Evolutionary conservation across 2,329 filamentous ascomycete species (phyloP).

Genomic region (Diaporthe vexans): DNA sequence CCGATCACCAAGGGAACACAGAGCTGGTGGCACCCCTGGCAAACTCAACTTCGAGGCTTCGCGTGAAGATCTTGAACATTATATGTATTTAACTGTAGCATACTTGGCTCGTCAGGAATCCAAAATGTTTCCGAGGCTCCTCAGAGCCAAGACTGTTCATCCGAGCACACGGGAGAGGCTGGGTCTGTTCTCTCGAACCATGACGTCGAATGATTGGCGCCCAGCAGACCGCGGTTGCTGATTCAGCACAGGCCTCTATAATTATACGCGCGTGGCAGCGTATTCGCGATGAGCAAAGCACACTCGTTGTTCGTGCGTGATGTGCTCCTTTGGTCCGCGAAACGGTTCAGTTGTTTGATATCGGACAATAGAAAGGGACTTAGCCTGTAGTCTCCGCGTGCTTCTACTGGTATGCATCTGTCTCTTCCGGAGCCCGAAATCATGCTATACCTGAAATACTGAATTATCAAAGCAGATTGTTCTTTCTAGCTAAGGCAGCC

Average conservation of each 20-base stretch:
- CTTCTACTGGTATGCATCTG: neutral
- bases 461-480: neutral
- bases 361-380: neutral
- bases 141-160: constrained; percentile 5
- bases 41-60: neutral
- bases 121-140: neutral
- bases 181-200: constrained; percentile 6
- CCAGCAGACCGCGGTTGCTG: constrained; percentile 1
- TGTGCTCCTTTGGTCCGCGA: neutral
- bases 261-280: neutral
- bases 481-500: neutral
- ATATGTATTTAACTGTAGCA: neutral
- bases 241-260: neutral
- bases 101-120: neutral
- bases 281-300: neutral
- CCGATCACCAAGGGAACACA: neutral
- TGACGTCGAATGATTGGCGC: constrained; percentile 1
- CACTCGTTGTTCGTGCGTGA: too few relatives aligned
- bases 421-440: neutral
- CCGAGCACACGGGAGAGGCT: constrained; percentile 1
- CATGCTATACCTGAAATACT: neutral
- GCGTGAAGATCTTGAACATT: neutral
- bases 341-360: neutral
- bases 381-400: neutral
- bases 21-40: neutral